Evolutionary conservation across 352 stramenopile genomes (phyloP).

Genomic region (Pythium coloratum): DNA sequence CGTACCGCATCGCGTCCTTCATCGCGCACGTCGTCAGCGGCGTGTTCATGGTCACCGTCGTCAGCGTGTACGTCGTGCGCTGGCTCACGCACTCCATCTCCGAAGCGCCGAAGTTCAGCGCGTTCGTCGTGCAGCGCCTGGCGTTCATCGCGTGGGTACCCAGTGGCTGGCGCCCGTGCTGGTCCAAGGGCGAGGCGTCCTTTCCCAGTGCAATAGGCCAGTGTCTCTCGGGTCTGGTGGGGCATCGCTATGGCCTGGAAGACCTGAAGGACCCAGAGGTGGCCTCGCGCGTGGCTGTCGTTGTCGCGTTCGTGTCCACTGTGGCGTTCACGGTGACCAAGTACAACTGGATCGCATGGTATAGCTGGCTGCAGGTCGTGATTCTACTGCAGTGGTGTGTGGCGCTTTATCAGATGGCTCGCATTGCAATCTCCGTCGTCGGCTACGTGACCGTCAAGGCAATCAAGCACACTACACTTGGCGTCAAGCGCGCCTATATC

Average conservation of each 20-base stretch:
- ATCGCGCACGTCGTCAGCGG: conserved; percentile 61
- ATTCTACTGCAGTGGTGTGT: conserved; percentile 66
- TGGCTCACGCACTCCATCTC: conserved; percentile 30
- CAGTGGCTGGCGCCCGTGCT: conserved; percentile 19
- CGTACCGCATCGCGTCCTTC: conserved; percentile 59
- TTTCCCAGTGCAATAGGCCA: conserved; percentile 34
- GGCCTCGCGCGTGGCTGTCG: conserved; percentile 35
- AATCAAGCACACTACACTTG: conserved; percentile 29
- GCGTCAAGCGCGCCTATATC: conserved; percentile 16
- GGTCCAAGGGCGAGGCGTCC: conserved; percentile 9
- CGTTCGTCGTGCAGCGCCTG: conserved; percentile 24
- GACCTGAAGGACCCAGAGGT: conserved; percentile 42
- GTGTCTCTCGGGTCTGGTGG: conserved; percentile 33
- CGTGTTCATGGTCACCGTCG: conserved; percentile 40
- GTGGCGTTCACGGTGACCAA: conserved; percentile 40
- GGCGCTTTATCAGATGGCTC: conserved; percentile 62
- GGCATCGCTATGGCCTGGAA: conserved; percentile 30
- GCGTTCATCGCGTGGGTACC: conserved; percentile 16
- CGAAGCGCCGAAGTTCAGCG: conserved; percentile 33
- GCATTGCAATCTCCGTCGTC: conserved; percentile 56
- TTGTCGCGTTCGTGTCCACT: conserved; percentile 19
- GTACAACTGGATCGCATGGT: conserved; percentile 69
- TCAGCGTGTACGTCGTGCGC: conserved; percentile 41
- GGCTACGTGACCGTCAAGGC: conserved; percentile 54
- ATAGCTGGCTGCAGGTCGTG: conserved; percentile 50